These are phyloP conservation scores for Bothriochloa decipiens DNA, from an alignment of 176 grass and related monocot genomes.

Conservation along the genomic window DNA sequence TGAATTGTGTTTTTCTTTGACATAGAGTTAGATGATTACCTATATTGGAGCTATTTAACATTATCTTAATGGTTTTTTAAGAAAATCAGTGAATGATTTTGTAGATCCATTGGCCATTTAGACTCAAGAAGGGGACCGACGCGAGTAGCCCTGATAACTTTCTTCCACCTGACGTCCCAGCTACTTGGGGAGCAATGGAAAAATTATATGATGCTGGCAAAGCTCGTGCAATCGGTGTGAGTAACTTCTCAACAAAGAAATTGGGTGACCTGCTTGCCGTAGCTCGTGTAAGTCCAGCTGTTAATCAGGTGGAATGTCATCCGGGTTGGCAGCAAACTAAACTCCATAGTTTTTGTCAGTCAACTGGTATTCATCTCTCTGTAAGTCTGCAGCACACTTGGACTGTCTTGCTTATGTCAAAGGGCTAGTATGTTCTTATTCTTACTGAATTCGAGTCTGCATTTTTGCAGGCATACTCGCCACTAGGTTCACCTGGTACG, in stretches of 20 bases:
- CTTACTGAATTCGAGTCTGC: neutral
- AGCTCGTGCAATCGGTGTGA: constrained; percentile 76
- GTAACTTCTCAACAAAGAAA: constrained; percentile 80
- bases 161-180: constrained; percentile 53
- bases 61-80: neutral
- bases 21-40: neutral
- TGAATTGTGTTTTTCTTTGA: neutral
- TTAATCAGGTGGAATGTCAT: constrained; percentile 81
- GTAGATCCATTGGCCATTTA: constrained; percentile 30
- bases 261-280: constrained; percentile 56
- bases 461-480: constrained; percentile 64
- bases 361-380: constrained; percentile 61
- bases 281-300: constrained; percentile 59
- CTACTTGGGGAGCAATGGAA: constrained; percentile 79
- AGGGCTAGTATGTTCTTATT: neutral
- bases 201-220: constrained; percentile 63
- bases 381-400: constrained; percentile 46
- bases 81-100: neutral
- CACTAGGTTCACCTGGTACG: constrained; percentile 60
- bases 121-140: constrained; percentile 10
- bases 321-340: constrained; percentile 73
- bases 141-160: constrained; percentile 50
- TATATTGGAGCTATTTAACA: neutral
- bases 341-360: constrained; percentile 59
- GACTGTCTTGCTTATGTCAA: neutral